Conservation (phyloP, 495 filamentous ascomycete species). For the Lasiosphaeriaceae sp. region DNA sequence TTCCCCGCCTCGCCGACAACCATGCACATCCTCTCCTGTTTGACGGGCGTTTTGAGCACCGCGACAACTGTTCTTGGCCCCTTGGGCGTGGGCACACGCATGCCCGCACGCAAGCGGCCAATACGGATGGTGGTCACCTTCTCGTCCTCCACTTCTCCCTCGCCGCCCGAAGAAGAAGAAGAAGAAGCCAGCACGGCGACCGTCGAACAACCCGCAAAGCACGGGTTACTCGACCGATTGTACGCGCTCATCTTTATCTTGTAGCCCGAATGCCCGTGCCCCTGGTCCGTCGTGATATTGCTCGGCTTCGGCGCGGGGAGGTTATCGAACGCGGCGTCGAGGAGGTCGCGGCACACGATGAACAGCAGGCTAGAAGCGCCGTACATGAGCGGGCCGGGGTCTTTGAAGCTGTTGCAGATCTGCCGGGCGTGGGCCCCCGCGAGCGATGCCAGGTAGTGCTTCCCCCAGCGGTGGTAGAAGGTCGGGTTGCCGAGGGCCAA, state of each 20-base stretch:
- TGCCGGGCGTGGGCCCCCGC: constrained; percentile 40
- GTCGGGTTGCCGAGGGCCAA: constrained; percentile 25
- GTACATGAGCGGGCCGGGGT: constrained; percentile 41
- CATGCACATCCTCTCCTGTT: background rate
- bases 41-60: constrained; percentile 34
- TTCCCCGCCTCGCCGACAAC: background rate
- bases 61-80: constrained; percentile 31
- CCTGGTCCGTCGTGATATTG: background rate
- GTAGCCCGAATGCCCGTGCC: too few relatives aligned
- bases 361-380: constrained; percentile 36
- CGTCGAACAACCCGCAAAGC: constrained; percentile 33
- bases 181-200: constrained; percentile 30
- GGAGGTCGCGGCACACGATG: constrained; percentile 28
- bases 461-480: constrained; percentile 38
- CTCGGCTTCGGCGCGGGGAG: constrained; percentile 35
- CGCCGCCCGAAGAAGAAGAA: background rate
- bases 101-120: constrained; percentile 26
- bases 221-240: constrained; percentile 23
- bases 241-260: constrained; percentile 28
- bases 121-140: constrained; percentile 13
- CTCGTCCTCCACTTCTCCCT: background rate
- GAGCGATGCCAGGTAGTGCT: constrained; percentile 43
- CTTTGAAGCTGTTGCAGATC: constrained; percentile 45
- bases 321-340: constrained; percentile 36
- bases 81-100: constrained; percentile 34